phyloP scores from a whole-genome alignment of 2,329 filamentous ascomycete genomes.

The Sarocladiaceae sp. region DNA sequence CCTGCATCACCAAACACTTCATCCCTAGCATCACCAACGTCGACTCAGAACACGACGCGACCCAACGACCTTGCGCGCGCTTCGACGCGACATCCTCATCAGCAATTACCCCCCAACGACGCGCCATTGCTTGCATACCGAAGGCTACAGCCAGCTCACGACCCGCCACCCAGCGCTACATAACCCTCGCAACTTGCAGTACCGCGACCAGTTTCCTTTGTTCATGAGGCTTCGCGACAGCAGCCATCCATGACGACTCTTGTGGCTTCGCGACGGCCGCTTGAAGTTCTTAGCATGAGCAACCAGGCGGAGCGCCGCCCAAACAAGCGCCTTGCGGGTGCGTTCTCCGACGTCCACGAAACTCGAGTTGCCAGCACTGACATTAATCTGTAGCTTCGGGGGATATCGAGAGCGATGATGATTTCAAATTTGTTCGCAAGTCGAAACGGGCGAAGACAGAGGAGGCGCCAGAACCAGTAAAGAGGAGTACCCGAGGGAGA shows the following conservation, averaged over 20 bases:
- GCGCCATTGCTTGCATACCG: conserved; percentile 1
- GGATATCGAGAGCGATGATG: conserved; percentile 69
- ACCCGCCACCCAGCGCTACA: conserved; percentile 14
- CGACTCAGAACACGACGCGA: conserved; percentile 20
- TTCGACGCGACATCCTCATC: not conserved
- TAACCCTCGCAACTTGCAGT: not conserved
- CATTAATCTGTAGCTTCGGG: conserved; percentile 25
- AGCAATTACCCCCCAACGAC: not conserved
- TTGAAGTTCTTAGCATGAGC: conserved; percentile 67
- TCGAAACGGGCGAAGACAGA: conserved; percentile 61
- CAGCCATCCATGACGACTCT: conserved; percentile 67
- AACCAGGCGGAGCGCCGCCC: conserved; percentile 58
- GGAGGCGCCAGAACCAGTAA: conserved; percentile 33
- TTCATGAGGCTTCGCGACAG: conserved; percentile 14
- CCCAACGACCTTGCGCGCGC: conserved; percentile 11
- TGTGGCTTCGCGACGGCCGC: conserved; percentile 58
- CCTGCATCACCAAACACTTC: not conserved
- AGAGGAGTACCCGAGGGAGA: conserved; percentile 32
- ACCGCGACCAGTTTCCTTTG: not conserved
- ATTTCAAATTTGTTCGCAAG: conserved; percentile 69
- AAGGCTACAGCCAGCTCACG: conserved; percentile 12
- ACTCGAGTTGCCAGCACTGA: conserved; percentile 14
- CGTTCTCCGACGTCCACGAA: conserved; percentile 23
- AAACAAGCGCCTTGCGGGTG: conserved; percentile 63
- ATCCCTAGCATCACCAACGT: not conserved